These are phyloP conservation scores for Kodamaea suecica DNA, from an alignment of 1,139 yeast genomes.

Conservation along the genomic window DNA sequence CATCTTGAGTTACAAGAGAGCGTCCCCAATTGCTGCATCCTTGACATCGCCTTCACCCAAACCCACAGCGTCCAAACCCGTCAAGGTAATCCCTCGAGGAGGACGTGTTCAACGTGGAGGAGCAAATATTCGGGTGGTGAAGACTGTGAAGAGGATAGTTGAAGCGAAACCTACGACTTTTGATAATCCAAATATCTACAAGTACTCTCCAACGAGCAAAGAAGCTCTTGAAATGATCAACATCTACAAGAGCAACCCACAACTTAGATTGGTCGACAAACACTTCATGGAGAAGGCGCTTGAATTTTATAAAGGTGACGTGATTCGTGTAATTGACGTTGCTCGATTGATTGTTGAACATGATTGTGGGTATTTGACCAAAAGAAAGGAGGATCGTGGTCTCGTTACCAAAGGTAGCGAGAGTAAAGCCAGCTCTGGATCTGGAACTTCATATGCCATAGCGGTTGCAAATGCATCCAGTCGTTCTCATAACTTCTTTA, in stretches of 20 bases:
- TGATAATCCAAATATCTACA: conserved; percentile 4
- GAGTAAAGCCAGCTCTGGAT: background rate
- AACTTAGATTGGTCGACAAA: conserved; percentile 13
- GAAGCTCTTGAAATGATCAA: conserved; percentile 22
- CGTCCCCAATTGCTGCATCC: conserved; percentile 1
- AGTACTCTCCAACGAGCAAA: conserved; percentile 6
- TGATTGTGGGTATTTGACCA: conserved; percentile 17
- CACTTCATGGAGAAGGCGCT: conserved; percentile 36
- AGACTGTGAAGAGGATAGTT: background rate
- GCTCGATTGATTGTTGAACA: conserved; percentile 25
- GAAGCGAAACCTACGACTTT: background rate
- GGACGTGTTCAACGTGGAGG: conserved; percentile 27
- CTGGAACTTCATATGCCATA: conserved; percentile 1
- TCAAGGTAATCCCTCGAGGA: conserved; percentile 13
- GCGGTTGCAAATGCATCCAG: conserved; percentile 1
- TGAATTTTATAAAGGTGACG: conserved; percentile 39
- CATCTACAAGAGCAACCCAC: conserved; percentile 21
- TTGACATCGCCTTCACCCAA: conserved; percentile 2
- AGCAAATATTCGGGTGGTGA: conserved; percentile 5
- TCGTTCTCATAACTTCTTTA: background rate
- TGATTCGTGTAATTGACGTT: conserved; percentile 28
- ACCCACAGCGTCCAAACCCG: conserved; percentile 1
- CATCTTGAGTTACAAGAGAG: conserved; percentile 18
- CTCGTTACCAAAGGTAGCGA: background rate
- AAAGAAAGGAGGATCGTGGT: conserved; percentile 2